Evolutionary conservation across 331 rosid species (phyloP).

Genomic region (Saraca asoca): DNA sequence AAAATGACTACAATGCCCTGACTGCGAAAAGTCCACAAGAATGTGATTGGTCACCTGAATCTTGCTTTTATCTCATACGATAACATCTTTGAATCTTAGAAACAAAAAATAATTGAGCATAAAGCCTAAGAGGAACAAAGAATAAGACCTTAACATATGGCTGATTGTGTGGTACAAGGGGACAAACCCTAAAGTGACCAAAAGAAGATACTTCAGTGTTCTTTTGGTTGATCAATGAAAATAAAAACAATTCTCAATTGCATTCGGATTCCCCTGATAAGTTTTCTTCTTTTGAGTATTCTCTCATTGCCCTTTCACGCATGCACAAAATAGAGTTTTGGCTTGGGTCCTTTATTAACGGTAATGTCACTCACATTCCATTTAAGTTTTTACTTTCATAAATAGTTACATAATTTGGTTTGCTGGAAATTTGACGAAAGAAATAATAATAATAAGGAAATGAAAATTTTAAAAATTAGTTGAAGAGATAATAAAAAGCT

Average conservation of each 20-base stretch:
- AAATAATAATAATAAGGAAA: too few relatives aligned
- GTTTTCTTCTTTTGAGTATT: constrained; percentile 17
- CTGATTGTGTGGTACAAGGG: constrained; percentile 30
- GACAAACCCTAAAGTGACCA: constrained; percentile 44
- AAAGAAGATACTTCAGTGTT: constrained; percentile 37
- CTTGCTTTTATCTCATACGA: neutral
- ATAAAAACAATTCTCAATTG: neutral
- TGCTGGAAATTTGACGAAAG: too few relatives aligned
- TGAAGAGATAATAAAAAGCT: too few relatives aligned
- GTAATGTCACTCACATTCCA: too few relatives aligned
- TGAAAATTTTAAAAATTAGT: too few relatives aligned
- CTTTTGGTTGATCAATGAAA: constrained; percentile 14
- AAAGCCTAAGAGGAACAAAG: neutral
- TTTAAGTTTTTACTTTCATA: too few relatives aligned
- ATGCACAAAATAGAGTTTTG: neutral
- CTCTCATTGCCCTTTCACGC: neutral
- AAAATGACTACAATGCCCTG: constrained; percentile 23
- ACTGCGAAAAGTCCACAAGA: neutral
- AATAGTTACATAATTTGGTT: too few relatives aligned
- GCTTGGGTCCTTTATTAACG: neutral
- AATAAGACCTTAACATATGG: constrained; percentile 13
- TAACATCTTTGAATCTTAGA: constrained; percentile 38
- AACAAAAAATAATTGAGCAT: neutral
- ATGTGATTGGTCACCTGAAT: constrained; percentile 24
- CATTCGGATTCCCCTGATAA: constrained; percentile 39